phyloP scores from a whole-genome alignment of 1,139 yeast species.

The Geotrichum bryndzae region DNA sequence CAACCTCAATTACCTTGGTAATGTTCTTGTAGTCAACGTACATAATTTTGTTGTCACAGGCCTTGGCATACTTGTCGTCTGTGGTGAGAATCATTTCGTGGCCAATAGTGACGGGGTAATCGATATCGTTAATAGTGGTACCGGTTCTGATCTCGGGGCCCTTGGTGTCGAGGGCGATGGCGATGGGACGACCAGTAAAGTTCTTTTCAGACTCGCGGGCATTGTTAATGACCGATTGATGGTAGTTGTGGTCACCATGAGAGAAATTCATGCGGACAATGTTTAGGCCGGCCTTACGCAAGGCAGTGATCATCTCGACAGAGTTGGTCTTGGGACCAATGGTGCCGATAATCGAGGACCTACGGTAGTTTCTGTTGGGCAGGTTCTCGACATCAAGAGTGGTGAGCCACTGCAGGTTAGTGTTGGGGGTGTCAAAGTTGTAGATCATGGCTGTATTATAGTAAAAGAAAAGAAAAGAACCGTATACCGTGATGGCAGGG shows the following conservation, averaged over 20 bases:
- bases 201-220: slow-evolving; percentile 88
- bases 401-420: slow-evolving; percentile 71
- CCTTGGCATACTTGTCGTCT: slow-evolving; percentile 67
- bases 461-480: too few relatives aligned
- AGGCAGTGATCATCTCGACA: slow-evolving; percentile 74
- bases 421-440: slow-evolving; percentile 26
- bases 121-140: slow-evolving; percentile 71
- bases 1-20: slow-evolving; percentile 82
- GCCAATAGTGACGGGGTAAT: slow-evolving; percentile 74
- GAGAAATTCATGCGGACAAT: slow-evolving; percentile 98
- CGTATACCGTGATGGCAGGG: too few relatives aligned
- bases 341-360: slow-evolving; percentile 96
- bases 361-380: slow-evolving; percentile 82
- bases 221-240: slow-evolving; percentile 92
- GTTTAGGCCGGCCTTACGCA: slow-evolving; percentile 95
- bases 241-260: slow-evolving; percentile 96
- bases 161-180: slow-evolving; percentile 97
- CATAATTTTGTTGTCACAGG: slow-evolving; percentile 75
- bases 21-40: slow-evolving; percentile 92
- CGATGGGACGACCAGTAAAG: slow-evolving; percentile 93
- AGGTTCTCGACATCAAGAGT: slow-evolving; percentile 68
- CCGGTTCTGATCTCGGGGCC: slow-evolving; percentile 99
- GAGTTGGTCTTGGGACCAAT: slow-evolving; percentile 96
- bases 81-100: slow-evolving; percentile 93
- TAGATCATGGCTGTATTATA: too few relatives aligned